phyloP scores from a whole-genome alignment of 1,139 yeast species.

The Meyerozyma athensensis region DNA sequence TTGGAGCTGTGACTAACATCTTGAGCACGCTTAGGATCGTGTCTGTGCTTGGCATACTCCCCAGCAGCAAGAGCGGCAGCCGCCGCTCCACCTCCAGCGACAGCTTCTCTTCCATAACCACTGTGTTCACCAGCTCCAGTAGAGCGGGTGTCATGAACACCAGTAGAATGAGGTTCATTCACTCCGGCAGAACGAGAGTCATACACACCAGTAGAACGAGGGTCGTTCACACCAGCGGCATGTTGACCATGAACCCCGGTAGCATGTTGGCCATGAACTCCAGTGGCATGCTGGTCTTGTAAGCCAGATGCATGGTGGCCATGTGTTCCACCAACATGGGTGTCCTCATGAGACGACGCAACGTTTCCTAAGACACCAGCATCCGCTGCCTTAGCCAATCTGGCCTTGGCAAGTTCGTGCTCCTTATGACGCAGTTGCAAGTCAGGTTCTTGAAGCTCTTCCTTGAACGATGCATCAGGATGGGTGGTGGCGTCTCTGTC shows the following conservation, averaged over 20 bases:
- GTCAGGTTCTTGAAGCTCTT: background rate
- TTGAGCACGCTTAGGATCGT: constrained; percentile 6
- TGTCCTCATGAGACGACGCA: constrained; percentile 6
- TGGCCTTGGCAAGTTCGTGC: constrained; percentile 14
- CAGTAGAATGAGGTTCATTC: too few species aligned
- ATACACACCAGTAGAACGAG: too few species aligned
- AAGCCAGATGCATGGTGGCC: background rate
- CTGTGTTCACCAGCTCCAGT: background rate
- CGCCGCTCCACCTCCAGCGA: constrained; percentile 10
- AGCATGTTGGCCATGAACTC: background rate
- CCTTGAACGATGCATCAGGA: constrained; percentile 9
- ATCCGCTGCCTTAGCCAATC: constrained; percentile 13
- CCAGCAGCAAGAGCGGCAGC: constrained; percentile 11
- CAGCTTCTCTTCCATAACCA: constrained; percentile 6
- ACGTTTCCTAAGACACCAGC: constrained; percentile 16
- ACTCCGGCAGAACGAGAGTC: too few species aligned
- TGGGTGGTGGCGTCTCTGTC: too few species aligned
- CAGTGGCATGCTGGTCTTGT: too few species aligned
- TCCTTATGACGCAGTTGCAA: constrained; percentile 10
- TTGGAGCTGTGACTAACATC: background rate
- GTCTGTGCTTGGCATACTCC: constrained; percentile 2
- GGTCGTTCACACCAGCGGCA: too few species aligned
- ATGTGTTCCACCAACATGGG: constrained; percentile 6
- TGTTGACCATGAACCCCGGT: background rate
- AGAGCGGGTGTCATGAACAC: too few species aligned